Evolutionary conservation across 2,329 filamentous ascomycete genomes (phyloP).

Genomic region (Sordariomycetes sp.): DNA sequence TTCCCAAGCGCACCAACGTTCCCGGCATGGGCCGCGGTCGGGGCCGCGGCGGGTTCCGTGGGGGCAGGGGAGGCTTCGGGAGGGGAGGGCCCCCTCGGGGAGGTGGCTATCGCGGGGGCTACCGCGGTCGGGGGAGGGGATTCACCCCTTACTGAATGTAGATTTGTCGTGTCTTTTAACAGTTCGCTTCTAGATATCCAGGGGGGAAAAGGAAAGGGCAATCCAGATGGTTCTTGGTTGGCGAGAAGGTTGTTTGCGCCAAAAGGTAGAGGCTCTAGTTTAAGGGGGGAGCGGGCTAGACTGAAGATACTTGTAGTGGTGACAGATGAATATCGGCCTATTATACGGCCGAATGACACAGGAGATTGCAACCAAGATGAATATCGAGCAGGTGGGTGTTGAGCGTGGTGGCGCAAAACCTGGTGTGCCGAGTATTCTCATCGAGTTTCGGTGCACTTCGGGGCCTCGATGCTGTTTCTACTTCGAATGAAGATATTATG

Average conservation of each 20-base stretch:
- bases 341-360: not conserved
- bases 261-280: not conserved
- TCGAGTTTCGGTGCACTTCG: too few relatives aligned
- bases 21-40: conserved; percentile 85
- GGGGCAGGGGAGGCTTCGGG: conserved; percentile 42
- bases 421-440: too few relatives aligned
- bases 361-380: not conserved
- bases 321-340: not conserved
- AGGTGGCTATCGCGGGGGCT: conserved; percentile 57
- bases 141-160: conserved; percentile 50
- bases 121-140: conserved; percentile 54
- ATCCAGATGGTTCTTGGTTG: not conserved
- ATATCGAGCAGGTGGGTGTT: too few relatives aligned
- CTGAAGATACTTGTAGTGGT: not conserved
- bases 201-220: not conserved
- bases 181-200: not conserved
- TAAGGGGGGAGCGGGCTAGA: not conserved
- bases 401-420: too few relatives aligned
- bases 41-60: conserved; percentile 44
- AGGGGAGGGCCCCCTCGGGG: conserved; percentile 22
- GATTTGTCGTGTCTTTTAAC: not conserved
- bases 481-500: too few relatives aligned
- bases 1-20: conserved; percentile 90
- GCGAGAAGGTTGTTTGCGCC: not conserved
- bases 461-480: too few relatives aligned